These are phyloP conservation scores for Solanum gandarillasii DNA, from an alignment of 257 asterid genomes.

Conservation along the genomic window DNA sequence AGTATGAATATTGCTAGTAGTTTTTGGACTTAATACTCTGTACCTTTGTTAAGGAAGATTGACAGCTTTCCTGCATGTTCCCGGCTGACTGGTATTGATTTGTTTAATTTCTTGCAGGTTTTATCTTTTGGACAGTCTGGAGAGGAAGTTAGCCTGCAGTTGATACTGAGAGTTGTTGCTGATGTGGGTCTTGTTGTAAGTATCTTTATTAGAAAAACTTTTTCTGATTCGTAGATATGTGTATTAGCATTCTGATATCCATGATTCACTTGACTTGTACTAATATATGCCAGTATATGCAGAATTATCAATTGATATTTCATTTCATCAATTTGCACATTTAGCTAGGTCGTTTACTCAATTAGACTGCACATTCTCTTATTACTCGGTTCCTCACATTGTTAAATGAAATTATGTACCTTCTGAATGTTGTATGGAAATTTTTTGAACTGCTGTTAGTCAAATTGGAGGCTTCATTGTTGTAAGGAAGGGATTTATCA, in stretches of 20 bases:
- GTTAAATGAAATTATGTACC: neutral
- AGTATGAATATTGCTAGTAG: neutral
- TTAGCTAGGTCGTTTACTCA: neutral
- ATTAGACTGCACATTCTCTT: neutral
- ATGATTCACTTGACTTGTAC: neutral
- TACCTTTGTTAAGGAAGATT: neutral
- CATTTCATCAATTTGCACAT: neutral
- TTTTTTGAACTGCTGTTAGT: neutral
- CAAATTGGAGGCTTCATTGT: neutral
- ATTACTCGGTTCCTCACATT: neutral
- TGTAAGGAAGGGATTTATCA: neutral
- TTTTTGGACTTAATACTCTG: neutral
- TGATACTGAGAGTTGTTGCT: slow-evolving; percentile 91
- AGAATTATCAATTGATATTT: neutral
- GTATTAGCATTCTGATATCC: neutral
- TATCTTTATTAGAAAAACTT: neutral
- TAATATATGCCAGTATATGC: neutral
- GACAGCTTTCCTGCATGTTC: neutral
- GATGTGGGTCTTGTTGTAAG: slow-evolving; percentile 98
- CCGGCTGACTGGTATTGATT: neutral
- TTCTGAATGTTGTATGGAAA: neutral
- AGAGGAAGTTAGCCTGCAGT: slow-evolving; percentile 80
- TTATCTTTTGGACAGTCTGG: slow-evolving; percentile 77
- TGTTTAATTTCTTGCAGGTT: slow-evolving; percentile 39
- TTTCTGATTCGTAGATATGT: neutral